Conservation (phyloP, 2,329 filamentous ascomycete species). For the Fusarium secorum region DNA sequence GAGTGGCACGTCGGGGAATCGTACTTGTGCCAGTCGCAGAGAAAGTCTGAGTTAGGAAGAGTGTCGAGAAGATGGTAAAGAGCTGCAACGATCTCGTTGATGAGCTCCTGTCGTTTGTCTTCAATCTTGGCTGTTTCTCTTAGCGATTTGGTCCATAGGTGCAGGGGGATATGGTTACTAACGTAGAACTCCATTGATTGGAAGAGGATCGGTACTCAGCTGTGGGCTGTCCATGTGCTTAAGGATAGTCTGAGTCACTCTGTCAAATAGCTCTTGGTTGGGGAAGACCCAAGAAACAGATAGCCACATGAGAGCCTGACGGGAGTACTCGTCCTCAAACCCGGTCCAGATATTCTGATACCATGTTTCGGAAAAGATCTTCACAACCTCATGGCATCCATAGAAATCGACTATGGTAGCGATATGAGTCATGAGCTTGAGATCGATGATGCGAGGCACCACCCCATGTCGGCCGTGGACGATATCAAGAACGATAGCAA, state of each 20-base stretch:
- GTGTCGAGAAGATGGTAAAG: not conserved
- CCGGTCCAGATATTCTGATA: not conserved
- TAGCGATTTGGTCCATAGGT: too few species aligned
- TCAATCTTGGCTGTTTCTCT: not conserved
- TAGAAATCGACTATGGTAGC: conserved; percentile 14
- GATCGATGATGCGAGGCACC: not conserved
- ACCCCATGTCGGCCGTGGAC: not conserved
- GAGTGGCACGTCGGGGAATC: not conserved
- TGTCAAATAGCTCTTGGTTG: fast-evolving
- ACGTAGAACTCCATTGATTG: not conserved
- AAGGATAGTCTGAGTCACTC: fast-evolving
- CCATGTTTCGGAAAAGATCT: not conserved
- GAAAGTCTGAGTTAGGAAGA: not conserved
- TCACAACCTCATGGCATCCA: not conserved
- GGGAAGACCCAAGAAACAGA: not conserved
- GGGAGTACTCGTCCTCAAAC: not conserved
- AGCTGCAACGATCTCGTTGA: fast-evolving
- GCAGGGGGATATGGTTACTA: not conserved
- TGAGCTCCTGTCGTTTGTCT: not conserved
- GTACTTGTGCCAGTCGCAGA: not conserved
- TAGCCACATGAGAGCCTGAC: not conserved
- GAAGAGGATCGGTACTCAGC: not conserved
- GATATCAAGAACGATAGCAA: conserved; percentile 1
- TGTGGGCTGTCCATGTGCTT: not conserved
- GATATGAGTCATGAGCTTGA: not conserved